Conservation (phyloP, 768 basidiomycete genomes). For the Trametes villosa region DNA sequence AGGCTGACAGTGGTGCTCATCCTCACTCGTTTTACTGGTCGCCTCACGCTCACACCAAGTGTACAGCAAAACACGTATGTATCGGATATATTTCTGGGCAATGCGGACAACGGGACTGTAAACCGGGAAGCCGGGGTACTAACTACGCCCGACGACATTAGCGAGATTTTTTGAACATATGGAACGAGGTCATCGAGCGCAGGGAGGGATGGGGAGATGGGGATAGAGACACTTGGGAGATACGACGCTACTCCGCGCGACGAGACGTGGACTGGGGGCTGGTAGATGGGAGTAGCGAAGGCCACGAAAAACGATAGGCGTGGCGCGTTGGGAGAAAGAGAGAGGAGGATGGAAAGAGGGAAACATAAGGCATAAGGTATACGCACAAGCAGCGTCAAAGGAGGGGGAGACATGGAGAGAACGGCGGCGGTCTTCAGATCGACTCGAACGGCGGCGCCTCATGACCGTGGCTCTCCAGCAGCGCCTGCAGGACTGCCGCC, state of each 20-base stretch:
- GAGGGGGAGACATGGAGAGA: not conserved
- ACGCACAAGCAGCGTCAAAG: slow-evolving; percentile 23
- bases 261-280: slow-evolving; percentile 44
- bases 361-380: slow-evolving; percentile 27
- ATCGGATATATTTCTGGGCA: slow-evolving; percentile 4
- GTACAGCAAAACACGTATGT: not conserved
- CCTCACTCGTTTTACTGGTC: not conserved
- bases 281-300: slow-evolving; percentile 52
- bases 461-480: slow-evolving; percentile 61
- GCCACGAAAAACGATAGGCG: slow-evolving; percentile 31
- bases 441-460: slow-evolving; percentile 46
- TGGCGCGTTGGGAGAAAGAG: slow-evolving; percentile 10
- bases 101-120: slow-evolving; percentile 5
- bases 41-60: not conserved
- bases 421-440: slow-evolving; percentile 12
- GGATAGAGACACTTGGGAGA: slow-evolving; percentile 34
- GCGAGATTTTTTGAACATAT: slow-evolving; percentile 23
- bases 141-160: slow-evolving; percentile 18
- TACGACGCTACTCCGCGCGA: slow-evolving; percentile 62
- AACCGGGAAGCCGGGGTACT: slow-evolving; percentile 10
- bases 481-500: slow-evolving; percentile 50
- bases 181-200: slow-evolving; percentile 8
- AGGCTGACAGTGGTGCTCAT: no score
- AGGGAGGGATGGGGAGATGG: slow-evolving; percentile 11
- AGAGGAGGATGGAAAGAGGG: slow-evolving; percentile 23